Percentiles rank a stretch among this genome's conserved stretches.
Evolutionary conservation across 306 rosid genomes (phyloP).

Genomic region (Boehmeria nivea): DNA sequence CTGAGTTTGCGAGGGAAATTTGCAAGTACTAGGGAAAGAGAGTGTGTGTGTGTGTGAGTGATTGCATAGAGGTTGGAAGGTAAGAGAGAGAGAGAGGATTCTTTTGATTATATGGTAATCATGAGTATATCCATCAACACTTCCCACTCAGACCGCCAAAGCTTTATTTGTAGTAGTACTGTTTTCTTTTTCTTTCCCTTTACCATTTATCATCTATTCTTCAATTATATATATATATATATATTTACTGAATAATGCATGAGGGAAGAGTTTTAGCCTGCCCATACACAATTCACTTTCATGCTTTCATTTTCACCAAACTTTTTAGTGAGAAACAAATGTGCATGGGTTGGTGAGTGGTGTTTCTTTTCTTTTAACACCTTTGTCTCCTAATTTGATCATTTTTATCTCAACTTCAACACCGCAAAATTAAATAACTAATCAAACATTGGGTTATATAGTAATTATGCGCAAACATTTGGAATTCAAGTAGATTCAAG

Average conservation of each 20-base stretch:
- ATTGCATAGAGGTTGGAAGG: conserved; percentile 32
- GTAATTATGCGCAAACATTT: too few relatives aligned
- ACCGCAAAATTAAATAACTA: background rate
- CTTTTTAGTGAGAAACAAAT: conserved; percentile 32
- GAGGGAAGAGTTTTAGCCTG: conserved; percentile 5
- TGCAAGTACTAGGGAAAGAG: conserved; percentile 17
- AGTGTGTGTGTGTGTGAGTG: too few relatives aligned
- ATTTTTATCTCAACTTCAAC: background rate
- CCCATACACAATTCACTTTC: conserved; percentile 15
- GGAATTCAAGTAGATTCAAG: too few relatives aligned
- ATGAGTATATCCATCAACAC: conserved; percentile 34
- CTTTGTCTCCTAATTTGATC: background rate
- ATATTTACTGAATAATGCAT: conserved; percentile 5
- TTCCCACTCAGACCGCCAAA: conserved; percentile 10
- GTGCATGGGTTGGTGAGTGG: conserved; percentile 19
- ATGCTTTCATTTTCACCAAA: conserved; percentile 34
- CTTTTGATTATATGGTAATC: conserved; percentile 36
- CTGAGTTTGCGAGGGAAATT: conserved; percentile 42
- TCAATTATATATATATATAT: background rate
- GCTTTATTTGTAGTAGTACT: background rate
- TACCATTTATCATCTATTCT: background rate
- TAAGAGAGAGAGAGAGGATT: conserved; percentile 17
- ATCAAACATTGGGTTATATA: too few relatives aligned
- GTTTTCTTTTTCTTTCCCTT: background rate
- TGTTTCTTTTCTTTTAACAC: conserved; percentile 9